phyloP scores from a whole-genome alignment of 78 protist genomes.

The Chrysochromulina parva region DNA sequence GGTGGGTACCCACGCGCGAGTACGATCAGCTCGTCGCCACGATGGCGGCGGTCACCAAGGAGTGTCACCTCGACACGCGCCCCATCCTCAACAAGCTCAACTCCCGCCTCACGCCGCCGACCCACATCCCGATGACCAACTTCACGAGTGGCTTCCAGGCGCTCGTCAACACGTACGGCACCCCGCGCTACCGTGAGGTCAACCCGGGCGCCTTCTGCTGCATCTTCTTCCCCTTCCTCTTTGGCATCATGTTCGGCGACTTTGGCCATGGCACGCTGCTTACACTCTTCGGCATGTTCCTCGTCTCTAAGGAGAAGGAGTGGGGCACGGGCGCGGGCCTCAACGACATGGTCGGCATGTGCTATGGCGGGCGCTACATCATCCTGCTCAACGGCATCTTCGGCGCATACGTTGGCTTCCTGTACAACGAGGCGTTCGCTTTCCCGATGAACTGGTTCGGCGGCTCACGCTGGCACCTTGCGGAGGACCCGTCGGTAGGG shows the following conservation, averaged over 20 bases:
- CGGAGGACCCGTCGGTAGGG: too few relatives aligned
- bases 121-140: constrained; percentile 83
- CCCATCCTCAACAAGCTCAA: constrained; percentile 63
- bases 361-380: constrained; percentile 96
- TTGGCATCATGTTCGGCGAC: constrained; percentile 99
- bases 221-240: constrained; percentile 99
- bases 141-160: constrained; percentile 82
- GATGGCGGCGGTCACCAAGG: background rate
- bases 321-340: constrained; percentile 26
- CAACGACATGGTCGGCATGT: constrained; percentile 83
- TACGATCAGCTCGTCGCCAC: constrained; percentile 10
- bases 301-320: constrained; percentile 80
- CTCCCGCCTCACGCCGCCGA: constrained; percentile 87
- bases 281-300: constrained; percentile 58
- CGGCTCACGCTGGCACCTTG: constrained; percentile 14
- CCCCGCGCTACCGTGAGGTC: constrained; percentile 92
- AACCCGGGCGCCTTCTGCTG: constrained; percentile 89
- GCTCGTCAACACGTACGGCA: constrained; percentile 95
- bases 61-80: constrained; percentile 52
- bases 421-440: constrained; percentile 97
- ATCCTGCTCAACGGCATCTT: constrained; percentile 91
- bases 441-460: constrained; percentile 57
- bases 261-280: constrained; percentile 97
- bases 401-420: constrained; percentile 92
- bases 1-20: constrained; percentile 75